Base-by-base conservation (phyloP, 257 asterid species). In the Verbascum thapsus region DNA sequence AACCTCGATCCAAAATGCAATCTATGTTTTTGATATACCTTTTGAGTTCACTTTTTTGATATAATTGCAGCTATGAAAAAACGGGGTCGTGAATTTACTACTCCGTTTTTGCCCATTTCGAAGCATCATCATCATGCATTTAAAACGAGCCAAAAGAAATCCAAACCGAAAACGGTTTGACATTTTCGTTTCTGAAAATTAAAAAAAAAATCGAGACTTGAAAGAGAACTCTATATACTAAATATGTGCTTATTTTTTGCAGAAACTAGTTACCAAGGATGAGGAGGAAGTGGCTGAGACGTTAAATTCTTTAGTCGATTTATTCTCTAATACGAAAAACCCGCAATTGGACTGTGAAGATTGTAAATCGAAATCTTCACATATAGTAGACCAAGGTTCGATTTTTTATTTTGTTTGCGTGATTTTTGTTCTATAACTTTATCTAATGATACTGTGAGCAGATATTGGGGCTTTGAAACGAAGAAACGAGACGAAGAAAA, bases 241-340 rank as follows among this genome's bases (percentile, higher is more conserved):
- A 30, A 11, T 39, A 41, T 61, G 68, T 50, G 37, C 11, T 60
- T 69, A 52, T 48, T 12, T 66, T 54, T 70, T n/a, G 64, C 83
- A 76, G 79, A 60, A 67, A 61, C 61, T 53, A 45, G 70, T 83
- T 68, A 74, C 81, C 44, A 73, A 80, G 73, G 88, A 83, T 61
- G 94, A 85, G 74, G 78, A 72, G 74, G 94, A 85, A 76, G 94
- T 85, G 37, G 94, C 76, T 3, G 84, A 83, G 76, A 77, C 90
- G 30, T 73, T 85, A 39, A 63, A 41, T 71, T 74, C 87, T 39
- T 70, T 85, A 67, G 85, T 88, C 5, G 76, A 69, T 40, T 41
- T 76, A 66, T 65, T 77, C 53, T 55, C 79, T 10, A 70, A 63
- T 40, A 7, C 45, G 18, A 50, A 51, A 23, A 49, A 58, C 57